A percentile compares a stretch with the other conserved stretches of the same genome.
These are phyloP conservation scores for Saxispiralis lemnorum DNA, from an alignment of 495 filamentous ascomycete species.

Conservation along the genomic window DNA sequence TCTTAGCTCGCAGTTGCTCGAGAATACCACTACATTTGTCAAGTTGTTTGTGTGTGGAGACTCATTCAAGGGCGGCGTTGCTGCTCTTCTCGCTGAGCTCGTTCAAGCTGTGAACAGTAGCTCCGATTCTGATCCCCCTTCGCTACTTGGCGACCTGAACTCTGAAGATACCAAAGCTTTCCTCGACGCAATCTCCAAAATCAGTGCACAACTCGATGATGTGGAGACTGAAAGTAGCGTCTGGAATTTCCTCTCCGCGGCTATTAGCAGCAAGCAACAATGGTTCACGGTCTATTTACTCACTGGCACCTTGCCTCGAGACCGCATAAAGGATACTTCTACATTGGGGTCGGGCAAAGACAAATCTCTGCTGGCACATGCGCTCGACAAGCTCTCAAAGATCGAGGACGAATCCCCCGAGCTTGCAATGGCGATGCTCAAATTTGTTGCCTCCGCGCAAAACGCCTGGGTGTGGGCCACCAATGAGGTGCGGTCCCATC, in stretches of 20 bases:
- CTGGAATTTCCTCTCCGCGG: constrained; percentile 74
- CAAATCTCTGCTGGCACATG: constrained; percentile 44
- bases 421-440: constrained; percentile 53
- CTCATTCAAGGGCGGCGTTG: constrained; percentile 42
- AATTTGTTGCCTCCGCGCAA: constrained; percentile 70
- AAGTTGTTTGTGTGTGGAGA: constrained; percentile 61
- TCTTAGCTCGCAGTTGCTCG: constrained; percentile 65
- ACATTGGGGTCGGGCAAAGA: neutral
- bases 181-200: constrained; percentile 52
- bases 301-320: constrained; percentile 65
- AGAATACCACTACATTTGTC: constrained; percentile 53
- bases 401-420: constrained; percentile 45
- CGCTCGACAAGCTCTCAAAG: constrained; percentile 52
- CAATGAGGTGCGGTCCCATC: constrained; percentile 53
- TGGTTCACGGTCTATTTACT: constrained; percentile 89
- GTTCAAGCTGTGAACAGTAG: constrained; percentile 46
- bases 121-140: constrained; percentile 49
- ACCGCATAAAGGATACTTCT: constrained; percentile 40
- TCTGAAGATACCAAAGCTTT: constrained; percentile 67
- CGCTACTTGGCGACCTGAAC: constrained; percentile 73
- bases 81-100: constrained; percentile 54
- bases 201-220: constrained; percentile 60
- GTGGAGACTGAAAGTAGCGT: constrained; percentile 42
- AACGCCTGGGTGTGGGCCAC: constrained; percentile 90
- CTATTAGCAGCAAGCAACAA: constrained; percentile 79